phyloP scores from a whole-genome alignment of 306 rosid species.

The Castanea sativa region DNA sequence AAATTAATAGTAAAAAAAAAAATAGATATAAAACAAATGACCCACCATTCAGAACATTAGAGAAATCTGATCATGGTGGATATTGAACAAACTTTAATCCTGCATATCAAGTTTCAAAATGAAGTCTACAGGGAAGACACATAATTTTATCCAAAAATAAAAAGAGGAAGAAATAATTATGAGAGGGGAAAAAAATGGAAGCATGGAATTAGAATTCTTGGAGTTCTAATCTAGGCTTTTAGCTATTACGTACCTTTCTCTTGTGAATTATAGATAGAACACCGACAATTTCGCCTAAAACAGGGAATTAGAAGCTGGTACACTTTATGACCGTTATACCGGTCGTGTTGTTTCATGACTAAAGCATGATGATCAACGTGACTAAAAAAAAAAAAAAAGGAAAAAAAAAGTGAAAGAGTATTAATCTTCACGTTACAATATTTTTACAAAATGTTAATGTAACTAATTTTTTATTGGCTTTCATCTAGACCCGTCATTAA shows the following conservation, averaged over 20 bases:
- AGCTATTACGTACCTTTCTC: not conserved
- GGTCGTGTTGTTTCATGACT: slow-evolving; percentile 15
- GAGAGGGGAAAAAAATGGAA: not conserved
- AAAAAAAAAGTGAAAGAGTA: slow-evolving; percentile 13
- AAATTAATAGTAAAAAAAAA: not conserved
- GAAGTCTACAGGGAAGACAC: not conserved
- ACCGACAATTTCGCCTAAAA: slow-evolving; percentile 8
- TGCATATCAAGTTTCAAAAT: not conserved
- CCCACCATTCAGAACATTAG: not conserved
- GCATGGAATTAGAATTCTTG: not conserved
- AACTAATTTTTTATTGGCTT: too few relatives aligned
- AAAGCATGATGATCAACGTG: slow-evolving; percentile 29
- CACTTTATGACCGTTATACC: slow-evolving; percentile 12
- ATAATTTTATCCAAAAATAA: not conserved
- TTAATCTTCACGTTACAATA: not conserved
- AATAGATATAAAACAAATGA: not conserved
- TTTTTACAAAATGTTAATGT: too few relatives aligned
- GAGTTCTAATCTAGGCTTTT: not conserved
- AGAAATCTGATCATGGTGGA: not conserved
- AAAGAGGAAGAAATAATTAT: not conserved
- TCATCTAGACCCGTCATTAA: too few relatives aligned
- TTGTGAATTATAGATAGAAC: not conserved
- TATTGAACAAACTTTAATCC: not conserved
- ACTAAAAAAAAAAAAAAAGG: slow-evolving; percentile 2
- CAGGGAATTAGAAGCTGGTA: not conserved